Evolutionary conservation across 73 alveolate genomes (phyloP).

Genomic region (Paramecium primaurelia): DNA sequence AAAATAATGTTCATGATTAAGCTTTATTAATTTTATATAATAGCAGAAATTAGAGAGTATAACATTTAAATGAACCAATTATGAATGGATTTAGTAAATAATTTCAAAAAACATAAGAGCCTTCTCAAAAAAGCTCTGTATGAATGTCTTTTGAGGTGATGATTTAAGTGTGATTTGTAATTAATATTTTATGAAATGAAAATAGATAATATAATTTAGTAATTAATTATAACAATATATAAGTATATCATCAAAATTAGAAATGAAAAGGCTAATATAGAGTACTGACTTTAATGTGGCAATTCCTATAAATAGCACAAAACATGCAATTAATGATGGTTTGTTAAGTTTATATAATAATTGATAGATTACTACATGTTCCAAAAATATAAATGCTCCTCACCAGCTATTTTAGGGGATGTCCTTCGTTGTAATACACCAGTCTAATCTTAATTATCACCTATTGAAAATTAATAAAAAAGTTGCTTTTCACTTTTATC

Average conservation of each 20-base stretch:
- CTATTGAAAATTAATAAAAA: neutral
- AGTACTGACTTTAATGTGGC: neutral
- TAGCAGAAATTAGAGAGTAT: neutral
- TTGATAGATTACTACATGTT: neutral
- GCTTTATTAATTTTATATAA: conserved; percentile 3
- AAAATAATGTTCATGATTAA: conserved; percentile 23
- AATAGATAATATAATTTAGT: conserved; percentile 15
- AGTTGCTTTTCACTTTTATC: neutral
- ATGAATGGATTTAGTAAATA: neutral
- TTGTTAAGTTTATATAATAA: neutral
- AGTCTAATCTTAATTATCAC: neutral
- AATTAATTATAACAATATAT: neutral
- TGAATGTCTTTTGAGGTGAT: neutral
- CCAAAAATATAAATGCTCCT: neutral
- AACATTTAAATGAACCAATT: neutral
- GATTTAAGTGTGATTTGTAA: neutral
- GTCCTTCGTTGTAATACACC: neutral
- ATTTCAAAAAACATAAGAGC: neutral
- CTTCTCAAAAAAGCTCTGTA: neutral
- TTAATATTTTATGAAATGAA: neutral
- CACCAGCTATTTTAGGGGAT: neutral
- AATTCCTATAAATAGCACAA: neutral
- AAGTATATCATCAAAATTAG: neutral
- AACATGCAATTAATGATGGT: neutral
- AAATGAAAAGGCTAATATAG: neutral